Evolutionary conservation across 495 filamentous ascomycete genomes (phyloP), one percentile per base, ranked within the genome.

Genomic region (Penicillium cosmopolitanum): DNA sequence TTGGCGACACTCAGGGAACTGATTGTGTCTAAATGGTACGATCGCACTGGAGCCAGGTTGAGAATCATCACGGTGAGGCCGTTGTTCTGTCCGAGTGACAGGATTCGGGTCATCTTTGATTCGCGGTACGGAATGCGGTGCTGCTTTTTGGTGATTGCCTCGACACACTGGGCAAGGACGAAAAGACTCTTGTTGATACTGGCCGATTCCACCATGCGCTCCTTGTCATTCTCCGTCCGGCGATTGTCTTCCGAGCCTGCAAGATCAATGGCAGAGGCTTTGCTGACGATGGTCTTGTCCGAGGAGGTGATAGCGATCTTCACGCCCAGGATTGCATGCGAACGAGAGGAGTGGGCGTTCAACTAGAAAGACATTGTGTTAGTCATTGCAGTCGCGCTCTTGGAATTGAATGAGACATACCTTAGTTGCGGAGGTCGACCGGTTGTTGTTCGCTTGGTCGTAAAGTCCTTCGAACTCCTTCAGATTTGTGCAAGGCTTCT

Each of bases 141-240:
- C 52, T 88, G 84, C 67, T 90, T 89, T 66, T 86, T 87, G 57
- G 82, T 85, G 63, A 98, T 98, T 13, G 95, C 95, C 74, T 98
- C 95, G 46, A 98, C 92, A 66, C 95, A 98, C 70, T 97, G 93
- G 21, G 92, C 92, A 31, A 98, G 78, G 33, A 96, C 93, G 65
- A 98, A 98, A 11, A 98, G 80, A 61, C 89, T 93, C 77, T 97
- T 98, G 81, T 98, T 98, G 79, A 98, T 98, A 69, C 92, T 96
- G 2, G 93, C 92, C n/a, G 92, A 96, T 72, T 98, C 95, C 2
- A 96, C 83, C 79, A 98, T 83, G 13, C 95, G 81, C 67, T 97
- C 92, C 74, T 95, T 96, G 60, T 88, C 91, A 74, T 98, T 98
- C 35, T 96, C 93, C 0, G 95, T 98, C 35, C 95, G 76, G 23